These are phyloP conservation scores for Lasiosphaeriaceae sp. DNA, from an alignment of 495 filamentous ascomycete genomes.

Conservation along the genomic window DNA sequence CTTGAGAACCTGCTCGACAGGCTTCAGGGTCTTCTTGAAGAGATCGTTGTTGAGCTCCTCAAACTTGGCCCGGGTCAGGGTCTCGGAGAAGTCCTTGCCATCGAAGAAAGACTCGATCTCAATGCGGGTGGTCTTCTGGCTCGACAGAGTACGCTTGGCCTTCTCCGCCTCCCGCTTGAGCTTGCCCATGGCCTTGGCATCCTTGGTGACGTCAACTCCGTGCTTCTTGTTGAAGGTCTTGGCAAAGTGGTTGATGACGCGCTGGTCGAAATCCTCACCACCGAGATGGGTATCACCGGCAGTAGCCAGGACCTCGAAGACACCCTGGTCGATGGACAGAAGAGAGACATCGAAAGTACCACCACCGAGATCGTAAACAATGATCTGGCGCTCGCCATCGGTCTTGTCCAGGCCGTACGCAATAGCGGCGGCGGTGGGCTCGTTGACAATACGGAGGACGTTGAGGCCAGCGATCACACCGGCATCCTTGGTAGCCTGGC, in stretches of 20 bases:
- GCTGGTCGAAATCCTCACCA: slow-evolving; percentile 99
- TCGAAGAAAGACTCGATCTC: slow-evolving; percentile 98
- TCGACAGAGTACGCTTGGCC: slow-evolving; percentile 98
- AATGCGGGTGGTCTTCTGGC: slow-evolving; percentile 95
- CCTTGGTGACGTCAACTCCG: slow-evolving; percentile 85
- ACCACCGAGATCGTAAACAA: slow-evolving; percentile 98
- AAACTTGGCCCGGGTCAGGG: slow-evolving; percentile 96
- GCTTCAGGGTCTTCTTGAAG: slow-evolving; percentile 98
- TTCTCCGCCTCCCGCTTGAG: slow-evolving; percentile 99
- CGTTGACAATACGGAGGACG: slow-evolving; percentile 96
- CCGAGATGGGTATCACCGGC: slow-evolving; percentile 99
- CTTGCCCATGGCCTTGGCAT: slow-evolving; percentile 98
- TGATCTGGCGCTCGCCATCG: slow-evolving; percentile 82
- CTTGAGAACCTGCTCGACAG: slow-evolving; percentile 95
- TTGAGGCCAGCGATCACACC: slow-evolving; percentile 93
- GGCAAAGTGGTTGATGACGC: slow-evolving; percentile 93
- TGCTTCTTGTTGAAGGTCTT: slow-evolving; percentile 99
- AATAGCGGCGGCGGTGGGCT: slow-evolving; percentile 84
- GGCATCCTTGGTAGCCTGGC: slow-evolving; percentile 97
- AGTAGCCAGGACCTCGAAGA: slow-evolving; percentile 97
- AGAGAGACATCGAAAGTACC: slow-evolving; percentile 99
- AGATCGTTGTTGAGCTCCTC: slow-evolving; percentile 98
- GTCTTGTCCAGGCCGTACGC: slow-evolving; percentile 87
- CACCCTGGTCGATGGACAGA: slow-evolving; percentile 91
- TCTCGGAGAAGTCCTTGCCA: slow-evolving; percentile 98